Conservation (phyloP, 2,329 filamentous ascomycete genomes). For the Fusarium sp. region DNA sequence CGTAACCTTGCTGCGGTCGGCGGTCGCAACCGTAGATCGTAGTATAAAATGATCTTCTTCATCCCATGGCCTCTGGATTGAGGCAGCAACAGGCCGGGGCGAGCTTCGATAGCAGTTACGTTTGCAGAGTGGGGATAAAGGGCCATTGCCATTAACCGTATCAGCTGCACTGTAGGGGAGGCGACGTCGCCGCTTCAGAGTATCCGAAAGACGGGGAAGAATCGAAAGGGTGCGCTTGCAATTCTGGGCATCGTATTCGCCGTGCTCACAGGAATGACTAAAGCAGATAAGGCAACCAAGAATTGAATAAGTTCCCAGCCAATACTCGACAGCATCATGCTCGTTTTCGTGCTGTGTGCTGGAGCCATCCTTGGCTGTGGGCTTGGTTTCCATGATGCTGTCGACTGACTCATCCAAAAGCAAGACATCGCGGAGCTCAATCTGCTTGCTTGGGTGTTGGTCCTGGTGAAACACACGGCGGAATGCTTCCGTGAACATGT, state of each 20-base stretch:
- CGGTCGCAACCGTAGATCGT: conserved; percentile 57
- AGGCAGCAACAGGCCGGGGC: conserved; percentile 33
- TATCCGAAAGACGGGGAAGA: conserved; percentile 48
- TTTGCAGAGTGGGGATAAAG: conserved; percentile 46
- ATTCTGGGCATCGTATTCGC: conserved; percentile 65
- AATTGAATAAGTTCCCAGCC: conserved; percentile 64
- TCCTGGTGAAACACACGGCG: conserved; percentile 61
- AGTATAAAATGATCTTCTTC: conserved; percentile 61
- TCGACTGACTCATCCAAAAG: conserved; percentile 65
- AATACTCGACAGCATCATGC: conserved; percentile 57
- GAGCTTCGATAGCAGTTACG: conserved; percentile 55
- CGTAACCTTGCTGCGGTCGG: conserved; percentile 53
- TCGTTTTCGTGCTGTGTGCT: conserved; percentile 49
- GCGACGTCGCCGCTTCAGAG: conserved; percentile 44
- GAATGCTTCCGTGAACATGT: conserved; percentile 67
- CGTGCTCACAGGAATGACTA: conserved; percentile 70
- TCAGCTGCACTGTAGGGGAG: neutral
- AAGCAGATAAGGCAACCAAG: conserved; percentile 69
- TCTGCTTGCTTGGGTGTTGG: conserved; percentile 49
- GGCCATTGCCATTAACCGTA: conserved; percentile 26
- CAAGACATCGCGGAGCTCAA: conserved; percentile 63
- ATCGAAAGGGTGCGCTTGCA: conserved; percentile 65
- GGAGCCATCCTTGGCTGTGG: conserved; percentile 59
- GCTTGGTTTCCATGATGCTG: conserved; percentile 63
- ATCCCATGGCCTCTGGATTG: conserved; percentile 53